Base-by-base conservation (phyloP, 2,329 filamentous ascomycete species). In the Apiospora marii region DNA sequence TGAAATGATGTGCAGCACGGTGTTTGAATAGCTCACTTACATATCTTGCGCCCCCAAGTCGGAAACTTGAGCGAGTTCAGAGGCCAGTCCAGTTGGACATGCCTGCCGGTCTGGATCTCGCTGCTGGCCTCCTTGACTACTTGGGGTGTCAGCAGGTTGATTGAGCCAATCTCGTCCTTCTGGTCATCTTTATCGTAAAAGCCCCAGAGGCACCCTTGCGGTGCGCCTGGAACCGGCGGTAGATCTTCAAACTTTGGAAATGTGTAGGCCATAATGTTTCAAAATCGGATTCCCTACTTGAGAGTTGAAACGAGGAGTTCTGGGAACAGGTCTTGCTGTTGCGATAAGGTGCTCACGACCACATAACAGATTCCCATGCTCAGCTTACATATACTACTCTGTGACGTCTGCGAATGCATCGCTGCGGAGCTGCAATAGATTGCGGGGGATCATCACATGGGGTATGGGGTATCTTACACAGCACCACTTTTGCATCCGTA, bases 1-100 rank as follows among this genome's bases (percentile, higher is more conserved):
- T 27, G 27, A 4, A 12, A 27, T 5, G 1, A 12, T 27, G 24
- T 27, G 12, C n/a, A 53, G 24, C n/a, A 34, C 34, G 13, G 16
- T 44, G 13, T 12, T 44, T n/a, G 7, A n/a, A 1, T 13, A 22
- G 3, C 19, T 3, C 10, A 64, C 58, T 64, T 41, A 64, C 58
- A 41, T 41, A 41, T 64, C 34, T 64, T 64, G 34, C 58, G 58
- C 3, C 30, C 58, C 58, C 58, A 64, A 14, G 30, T 41, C 10
- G 58, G 58, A 64, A 64, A 64, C 12, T 41, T 41, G 58, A 64
- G 58, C 34, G 58, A 64, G 12, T 64, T 22, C 10, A 64, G 58
- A 64, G 58, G 58, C 58, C 58, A 64, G 30, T 64, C 58, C 19
- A 64, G n/a, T 22, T 64, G 58, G 19, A 64, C 58, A 41, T 64